phyloP scores from a whole-genome alignment of 495 filamentous ascomycete species.

The Neurospora sp. region DNA sequence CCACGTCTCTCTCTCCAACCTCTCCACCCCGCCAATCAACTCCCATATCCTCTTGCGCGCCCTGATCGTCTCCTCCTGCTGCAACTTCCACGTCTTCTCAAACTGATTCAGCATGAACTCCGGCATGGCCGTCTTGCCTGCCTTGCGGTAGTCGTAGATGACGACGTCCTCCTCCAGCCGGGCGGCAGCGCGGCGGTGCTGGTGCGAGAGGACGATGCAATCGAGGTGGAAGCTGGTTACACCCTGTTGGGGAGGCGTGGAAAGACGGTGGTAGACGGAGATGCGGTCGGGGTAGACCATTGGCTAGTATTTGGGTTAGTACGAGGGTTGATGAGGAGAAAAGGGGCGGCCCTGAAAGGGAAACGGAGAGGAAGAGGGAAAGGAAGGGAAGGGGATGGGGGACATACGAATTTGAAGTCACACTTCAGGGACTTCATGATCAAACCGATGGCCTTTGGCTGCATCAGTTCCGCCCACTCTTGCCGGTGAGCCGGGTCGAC shows the following conservation, averaged over 20 bases:
- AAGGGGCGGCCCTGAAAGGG: not conserved
- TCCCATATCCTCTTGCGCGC: conserved; percentile 39
- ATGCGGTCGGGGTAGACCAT: conserved; percentile 82
- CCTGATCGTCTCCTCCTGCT: conserved; percentile 47
- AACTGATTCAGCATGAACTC: conserved; percentile 61
- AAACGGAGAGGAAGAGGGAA: not conserved
- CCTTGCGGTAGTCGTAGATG: conserved; percentile 67
- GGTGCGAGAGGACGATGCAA: conserved; percentile 66
- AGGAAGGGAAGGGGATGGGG: not conserved
- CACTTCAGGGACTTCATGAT: conserved; percentile 74
- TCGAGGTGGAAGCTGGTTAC: conserved; percentile 38
- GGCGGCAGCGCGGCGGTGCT: conserved; percentile 67
- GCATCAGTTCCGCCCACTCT: conserved; percentile 64
- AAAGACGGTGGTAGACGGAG: conserved; percentile 79
- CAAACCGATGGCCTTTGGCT: conserved; percentile 55
- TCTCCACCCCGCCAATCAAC: conserved; percentile 44
- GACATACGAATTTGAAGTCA: conserved; percentile 83
- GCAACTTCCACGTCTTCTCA: conserved; percentile 50
- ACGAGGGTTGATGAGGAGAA: not conserved
- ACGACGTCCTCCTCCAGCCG: conserved; percentile 74
- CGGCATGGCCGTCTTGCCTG: conserved; percentile 48
- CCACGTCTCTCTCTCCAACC: conserved; percentile 66
- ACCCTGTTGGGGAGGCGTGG: conserved; percentile 21
- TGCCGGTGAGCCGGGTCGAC: conserved; percentile 54
- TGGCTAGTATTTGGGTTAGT: conserved; percentile 43